Evolutionary conservation across 1,139 yeast species (phyloP), one percentile per base, ranked within the genome.

Genomic region (Pneumocystis jirovecii): DNA sequence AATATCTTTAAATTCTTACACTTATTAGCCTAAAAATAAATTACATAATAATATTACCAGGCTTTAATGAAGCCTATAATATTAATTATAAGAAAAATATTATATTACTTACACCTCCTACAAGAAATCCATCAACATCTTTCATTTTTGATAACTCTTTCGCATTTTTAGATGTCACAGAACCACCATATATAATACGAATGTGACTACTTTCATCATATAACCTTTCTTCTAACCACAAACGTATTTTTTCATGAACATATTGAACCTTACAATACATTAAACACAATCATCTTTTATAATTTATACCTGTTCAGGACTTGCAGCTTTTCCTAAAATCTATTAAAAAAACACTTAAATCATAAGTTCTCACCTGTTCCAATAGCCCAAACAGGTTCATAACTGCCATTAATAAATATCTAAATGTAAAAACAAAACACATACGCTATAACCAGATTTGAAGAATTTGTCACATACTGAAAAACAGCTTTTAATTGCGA

Each of bases 171-270:
- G 96, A 98, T 79, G 89, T 93, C 76, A 93, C 99, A 71, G 96
- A 87, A 75, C 99, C 99, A 79, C 99, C 99, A 83, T 93, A 93
- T 77, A 95, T 82, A 84, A 93, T 93, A 83, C 96, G 87, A 71
- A 83, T 83, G 70, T 80, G 76, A 70, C 83, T 86, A 73, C 97
- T 96, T 76, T 82, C 87, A 70, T 84, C 84, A 76, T 95, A 95
- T 75, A 93, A 83, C 78, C 87, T 83, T 75, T 82, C 80, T 71
- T 83, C 80, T 77, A 93, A 83, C 82, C 83, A 91, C 68, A 79
- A 83, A 82, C 98, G 89, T 80, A 95, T 88, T 71, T 82, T 84
- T 76, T 84, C 84, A 82, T 95, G 98, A 75, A 95, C 90, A 72
- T 85, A 89, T 65, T 71, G 67, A 63, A 68, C 68, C 57, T 50